Evolutionary conservation across 306 rosid species (phyloP).

Genomic region (Rosa multiflora): DNA sequence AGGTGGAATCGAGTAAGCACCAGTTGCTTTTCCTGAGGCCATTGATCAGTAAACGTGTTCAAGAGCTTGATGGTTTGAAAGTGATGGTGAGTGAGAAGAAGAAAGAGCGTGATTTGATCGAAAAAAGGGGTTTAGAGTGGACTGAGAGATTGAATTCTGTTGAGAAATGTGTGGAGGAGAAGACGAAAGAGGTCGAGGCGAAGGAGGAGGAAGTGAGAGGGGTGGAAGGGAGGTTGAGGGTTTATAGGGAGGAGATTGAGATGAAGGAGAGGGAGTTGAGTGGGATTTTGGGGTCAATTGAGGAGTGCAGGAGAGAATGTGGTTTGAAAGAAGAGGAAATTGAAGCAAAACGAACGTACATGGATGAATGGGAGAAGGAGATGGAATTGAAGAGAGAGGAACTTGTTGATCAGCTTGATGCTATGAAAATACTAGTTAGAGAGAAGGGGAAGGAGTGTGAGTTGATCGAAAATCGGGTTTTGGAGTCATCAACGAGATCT

Average conservation of each 20-base stretch:
- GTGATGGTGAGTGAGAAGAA: constrained; percentile 34
- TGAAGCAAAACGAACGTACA: neutral
- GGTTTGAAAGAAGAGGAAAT: neutral
- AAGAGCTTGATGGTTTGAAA: constrained; percentile 34
- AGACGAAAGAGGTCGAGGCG: neutral
- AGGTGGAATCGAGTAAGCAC: neutral
- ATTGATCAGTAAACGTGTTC: neutral
- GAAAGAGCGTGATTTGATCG: constrained; percentile 19
- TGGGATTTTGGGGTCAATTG: neutral
- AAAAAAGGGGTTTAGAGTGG: constrained; percentile 11
- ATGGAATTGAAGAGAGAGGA: neutral
- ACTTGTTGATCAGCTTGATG: neutral
- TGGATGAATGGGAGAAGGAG: constrained; percentile 3
- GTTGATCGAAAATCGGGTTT: neutral
- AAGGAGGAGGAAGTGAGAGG: neutral
- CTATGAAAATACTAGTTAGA: constrained; percentile 18
- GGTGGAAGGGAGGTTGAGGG: neutral
- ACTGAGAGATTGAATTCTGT: constrained; percentile 11
- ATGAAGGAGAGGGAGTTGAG: neutral
- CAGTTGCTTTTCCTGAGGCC: neutral
- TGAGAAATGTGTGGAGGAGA: neutral
- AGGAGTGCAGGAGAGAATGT: neutral
- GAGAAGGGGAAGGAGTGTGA: constrained; percentile 37
- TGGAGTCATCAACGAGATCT: neutral
- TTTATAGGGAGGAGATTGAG: neutral